These are phyloP conservation scores for Bruguiera sexangula DNA, from an alignment of 345 rosid genomes.

Conservation along the genomic window DNA sequence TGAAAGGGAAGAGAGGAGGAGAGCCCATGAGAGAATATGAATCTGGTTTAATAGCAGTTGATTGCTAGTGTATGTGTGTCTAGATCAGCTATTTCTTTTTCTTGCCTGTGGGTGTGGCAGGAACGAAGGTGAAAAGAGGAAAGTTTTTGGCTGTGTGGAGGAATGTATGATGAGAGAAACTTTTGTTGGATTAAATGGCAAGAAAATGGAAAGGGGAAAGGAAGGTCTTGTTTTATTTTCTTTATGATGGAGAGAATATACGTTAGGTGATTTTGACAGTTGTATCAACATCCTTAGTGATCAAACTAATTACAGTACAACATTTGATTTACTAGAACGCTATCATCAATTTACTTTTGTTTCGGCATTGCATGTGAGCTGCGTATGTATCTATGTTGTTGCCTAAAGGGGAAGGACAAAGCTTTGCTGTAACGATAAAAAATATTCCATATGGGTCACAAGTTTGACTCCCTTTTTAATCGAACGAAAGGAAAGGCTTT, in stretches of 20 bases:
- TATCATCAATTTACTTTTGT: too few species aligned
- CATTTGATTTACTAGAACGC: too few species aligned
- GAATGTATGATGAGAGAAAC: slow-evolving; percentile 18
- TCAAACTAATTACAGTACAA: not conserved
- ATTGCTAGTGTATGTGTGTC: not conserved
- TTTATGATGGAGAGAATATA: slow-evolving; percentile 7
- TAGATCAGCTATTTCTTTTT: slow-evolving; percentile 12
- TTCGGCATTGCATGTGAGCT: too few species aligned
- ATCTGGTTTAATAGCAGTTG: slow-evolving; percentile 6
- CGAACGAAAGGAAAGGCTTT: too few species aligned
- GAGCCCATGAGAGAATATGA: slow-evolving; percentile 36
- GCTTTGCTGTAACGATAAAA: too few species aligned
- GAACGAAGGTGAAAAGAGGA: slow-evolving; percentile 26
- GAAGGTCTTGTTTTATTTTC: slow-evolving; percentile 3
- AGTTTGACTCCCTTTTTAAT: too few species aligned
- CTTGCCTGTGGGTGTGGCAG: slow-evolving; percentile 17
- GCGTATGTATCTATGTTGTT: too few species aligned
- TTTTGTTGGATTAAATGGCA: slow-evolving; percentile 36
- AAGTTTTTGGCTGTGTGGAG: slow-evolving; percentile 17
- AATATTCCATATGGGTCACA: too few species aligned
- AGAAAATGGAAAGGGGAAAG: slow-evolving; percentile 20
- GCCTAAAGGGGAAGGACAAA: too few species aligned
- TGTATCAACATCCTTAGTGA: not conserved
- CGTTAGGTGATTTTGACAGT: slow-evolving; percentile 1
- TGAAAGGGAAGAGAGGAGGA: slow-evolving; percentile 23